Percentiles rank a stretch among this genome's conserved stretches.
phyloP scores from a whole-genome alignment of 441 rosid species.

The Corymbia calophylla region DNA sequence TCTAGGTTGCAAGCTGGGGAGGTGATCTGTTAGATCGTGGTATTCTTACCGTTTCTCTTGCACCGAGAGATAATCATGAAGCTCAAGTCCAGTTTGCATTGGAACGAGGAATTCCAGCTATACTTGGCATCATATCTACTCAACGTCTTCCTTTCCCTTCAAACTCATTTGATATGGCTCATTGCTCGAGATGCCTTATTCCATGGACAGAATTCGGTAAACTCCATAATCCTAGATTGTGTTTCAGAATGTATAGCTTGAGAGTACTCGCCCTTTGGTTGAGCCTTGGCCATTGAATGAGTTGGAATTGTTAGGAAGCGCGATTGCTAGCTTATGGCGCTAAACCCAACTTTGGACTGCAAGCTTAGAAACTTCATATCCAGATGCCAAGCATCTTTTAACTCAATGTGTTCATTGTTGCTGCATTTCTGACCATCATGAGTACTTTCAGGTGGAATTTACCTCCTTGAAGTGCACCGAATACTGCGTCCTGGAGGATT shows the following conservation, averaged over 20 bases:
- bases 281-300: not conserved
- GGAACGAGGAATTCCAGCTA: constrained; percentile 97
- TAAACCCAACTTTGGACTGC: not conserved
- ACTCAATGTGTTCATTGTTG: not conserved
- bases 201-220: constrained; percentile 99
- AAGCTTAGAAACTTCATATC: not conserved
- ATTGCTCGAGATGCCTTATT: constrained; percentile 98
- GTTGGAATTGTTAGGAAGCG: not conserved
- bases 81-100: constrained; percentile 97
- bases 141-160: constrained; percentile 98
- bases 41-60: constrained; percentile 88
- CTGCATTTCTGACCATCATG: not conserved
- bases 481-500: constrained; percentile 97
- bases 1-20: constrained; percentile 99
- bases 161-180: constrained; percentile 96
- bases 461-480: constrained; percentile 82
- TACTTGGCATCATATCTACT: constrained; percentile 93
- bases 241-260: not conserved
- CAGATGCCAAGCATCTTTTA: not conserved
- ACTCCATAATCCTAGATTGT: not conserved
- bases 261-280: not conserved
- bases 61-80: constrained; percentile 97
- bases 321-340: not conserved
- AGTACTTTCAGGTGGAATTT: constrained; percentile 69
- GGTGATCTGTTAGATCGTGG: constrained; percentile 90